Conservation (phyloP, 345 rosid genomes). For the Camelina laxa region DNA sequence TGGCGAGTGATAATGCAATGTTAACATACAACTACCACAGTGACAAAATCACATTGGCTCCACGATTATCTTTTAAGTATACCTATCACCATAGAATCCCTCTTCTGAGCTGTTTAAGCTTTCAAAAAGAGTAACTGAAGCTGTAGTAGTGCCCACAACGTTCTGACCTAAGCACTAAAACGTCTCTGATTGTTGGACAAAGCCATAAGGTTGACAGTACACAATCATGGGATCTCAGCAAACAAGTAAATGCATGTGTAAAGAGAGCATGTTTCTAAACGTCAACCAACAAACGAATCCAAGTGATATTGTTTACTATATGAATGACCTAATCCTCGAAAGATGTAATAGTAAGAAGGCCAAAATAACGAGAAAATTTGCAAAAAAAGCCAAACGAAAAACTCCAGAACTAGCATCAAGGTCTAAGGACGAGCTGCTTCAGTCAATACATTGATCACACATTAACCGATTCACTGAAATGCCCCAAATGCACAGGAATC, state of each 20-base stretch:
- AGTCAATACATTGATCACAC: conserved; percentile 18
- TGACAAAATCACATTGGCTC: conserved; percentile 3
- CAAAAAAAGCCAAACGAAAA: not conserved
- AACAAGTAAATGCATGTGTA: conserved; percentile 15
- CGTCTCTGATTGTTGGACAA: not conserved
- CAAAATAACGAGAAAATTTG: not conserved
- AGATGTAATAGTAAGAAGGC: conserved; percentile 14
- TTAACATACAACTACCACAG: conserved; percentile 12
- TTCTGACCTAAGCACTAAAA: not conserved
- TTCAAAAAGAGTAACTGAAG: conserved; percentile 5
- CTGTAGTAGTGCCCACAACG: not conserved
- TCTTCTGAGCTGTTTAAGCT: not conserved
- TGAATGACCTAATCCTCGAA: not conserved
- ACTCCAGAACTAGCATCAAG: conserved; percentile 24
- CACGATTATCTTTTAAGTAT: not conserved
- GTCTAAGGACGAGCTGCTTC: conserved; percentile 6
- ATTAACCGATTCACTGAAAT: conserved; percentile 14
- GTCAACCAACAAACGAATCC: not conserved
- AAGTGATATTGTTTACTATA: not conserved
- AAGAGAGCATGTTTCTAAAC: not conserved
- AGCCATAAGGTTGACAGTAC: not conserved
- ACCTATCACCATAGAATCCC: not conserved
- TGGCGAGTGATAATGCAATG: not conserved
- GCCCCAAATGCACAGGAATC: not conserved
- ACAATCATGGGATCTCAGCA: conserved; percentile 2